Base-by-base conservation (phyloP, 78 protist genomes). In the Protostelium mycophagum region DNA sequence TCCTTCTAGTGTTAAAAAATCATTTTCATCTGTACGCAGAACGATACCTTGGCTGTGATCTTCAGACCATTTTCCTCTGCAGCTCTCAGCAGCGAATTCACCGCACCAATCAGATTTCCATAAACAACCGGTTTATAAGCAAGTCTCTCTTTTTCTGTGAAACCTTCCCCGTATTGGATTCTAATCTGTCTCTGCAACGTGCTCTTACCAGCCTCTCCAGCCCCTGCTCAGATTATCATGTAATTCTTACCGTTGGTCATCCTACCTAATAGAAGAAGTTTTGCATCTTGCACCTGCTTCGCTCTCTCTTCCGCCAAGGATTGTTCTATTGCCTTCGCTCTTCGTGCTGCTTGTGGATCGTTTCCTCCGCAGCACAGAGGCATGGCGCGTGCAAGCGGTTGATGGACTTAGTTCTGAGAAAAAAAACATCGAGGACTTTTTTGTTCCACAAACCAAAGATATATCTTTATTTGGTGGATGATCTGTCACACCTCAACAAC, bases 201-300 rank as follows among this genome's bases (percentile, higher is more conserved):
- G 84, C 92, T 88, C 85, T 93, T 93, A 29, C 96, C 96, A 35
- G 91, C 84, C 84, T 93, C 96, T 83, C 96, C 96, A 29, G 96
- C 96, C 36, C 96, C 96, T 51, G 73, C 73, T 25, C 31, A 5
- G 16, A 25, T 51, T 5, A 51, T 5, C 16, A 16, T 5, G 31
- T 51, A 16, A 51, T 25, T 16, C 31, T 16, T 51, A 25, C 73
- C 5, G 31, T 25, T 16, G 73, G 73, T 16, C 73, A 16, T n/a
- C 73, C 16, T 16, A 51, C 73, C 73, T 16, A 51, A 16, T 16
- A 51, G 73, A 16, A 51, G 73, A 5, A 51, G 73, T 51, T 51
- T 51, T 25, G 73, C 5, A 5, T 51, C 73, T 51, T 25, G 16
- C 5, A 51, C 73, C 73, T 51, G 73, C 5, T 16, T 5, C 5